These are phyloP conservation scores for Fusarium sp. DNA, from an alignment of 2,329 filamentous ascomycete species.

Conservation along the genomic window DNA sequence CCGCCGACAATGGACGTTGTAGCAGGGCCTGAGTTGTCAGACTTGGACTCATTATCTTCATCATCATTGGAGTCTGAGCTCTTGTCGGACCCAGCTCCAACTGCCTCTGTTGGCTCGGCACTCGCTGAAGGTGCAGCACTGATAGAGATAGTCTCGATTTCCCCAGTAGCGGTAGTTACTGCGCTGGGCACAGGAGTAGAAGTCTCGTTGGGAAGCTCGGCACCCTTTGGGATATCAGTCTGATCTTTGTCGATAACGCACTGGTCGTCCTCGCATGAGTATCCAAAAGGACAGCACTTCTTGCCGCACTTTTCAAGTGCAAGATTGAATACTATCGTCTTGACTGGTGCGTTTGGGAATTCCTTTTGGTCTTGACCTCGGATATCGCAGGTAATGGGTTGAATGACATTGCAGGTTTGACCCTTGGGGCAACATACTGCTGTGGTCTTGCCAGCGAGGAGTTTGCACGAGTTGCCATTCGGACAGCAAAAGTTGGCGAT, in stretches of 20 bases:
- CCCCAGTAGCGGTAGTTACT: conserved; percentile 38
- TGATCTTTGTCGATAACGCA: conserved; percentile 69
- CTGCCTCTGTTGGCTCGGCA: conserved; percentile 30
- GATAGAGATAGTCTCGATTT: conserved; percentile 40
- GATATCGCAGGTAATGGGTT: conserved; percentile 35
- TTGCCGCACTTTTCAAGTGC: conserved; percentile 68
- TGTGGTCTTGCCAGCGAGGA: conserved; percentile 73
- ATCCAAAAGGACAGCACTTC: conserved; percentile 79
- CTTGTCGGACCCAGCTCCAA: conserved; percentile 17
- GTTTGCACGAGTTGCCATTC: conserved; percentile 64
- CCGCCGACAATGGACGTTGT: conserved; percentile 61
- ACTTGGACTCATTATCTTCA: conserved; percentile 15
- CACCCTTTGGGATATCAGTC: conserved; percentile 51
- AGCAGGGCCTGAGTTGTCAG: conserved; percentile 45
- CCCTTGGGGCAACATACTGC: conserved; percentile 76
- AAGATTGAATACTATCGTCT: conserved; percentile 72
- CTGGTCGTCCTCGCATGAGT: conserved; percentile 66
- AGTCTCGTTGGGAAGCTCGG: conserved; percentile 43
- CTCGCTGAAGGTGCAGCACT: conserved; percentile 38
- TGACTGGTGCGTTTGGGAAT: conserved; percentile 70
- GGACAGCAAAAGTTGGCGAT: conserved; percentile 79
- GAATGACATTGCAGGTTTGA: conserved; percentile 68
- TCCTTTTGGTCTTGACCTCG: conserved; percentile 68
- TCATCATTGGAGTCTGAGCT: conserved; percentile 16
- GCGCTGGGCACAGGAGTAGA: conserved; percentile 34